Evolutionary conservation across 1,284 basidiomycete species (phyloP).

Genomic region (Stygiomarasmius scandens): DNA sequence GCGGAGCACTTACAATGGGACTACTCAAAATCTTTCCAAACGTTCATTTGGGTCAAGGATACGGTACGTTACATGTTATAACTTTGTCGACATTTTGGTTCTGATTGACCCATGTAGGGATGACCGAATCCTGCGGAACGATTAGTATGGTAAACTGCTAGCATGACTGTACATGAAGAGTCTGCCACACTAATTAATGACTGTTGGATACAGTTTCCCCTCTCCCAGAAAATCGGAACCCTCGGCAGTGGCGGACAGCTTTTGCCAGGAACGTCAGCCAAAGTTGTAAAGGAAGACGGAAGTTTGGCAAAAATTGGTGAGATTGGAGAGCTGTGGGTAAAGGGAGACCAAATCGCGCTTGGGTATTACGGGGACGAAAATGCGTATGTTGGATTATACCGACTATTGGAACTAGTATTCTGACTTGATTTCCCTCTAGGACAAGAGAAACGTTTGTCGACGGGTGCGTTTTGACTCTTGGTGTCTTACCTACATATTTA

Average conservation of each 20-base stretch:
- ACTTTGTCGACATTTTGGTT: neutral
- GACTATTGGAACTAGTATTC: neutral
- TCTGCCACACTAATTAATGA: too few relatives aligned
- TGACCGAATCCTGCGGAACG: conserved; percentile 27
- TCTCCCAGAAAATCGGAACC: conserved; percentile 21
- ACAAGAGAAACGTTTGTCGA: conserved; percentile 13
- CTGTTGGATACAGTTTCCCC: too few relatives aligned
- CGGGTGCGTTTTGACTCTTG: conserved; percentile 8
- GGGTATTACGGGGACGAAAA: conserved; percentile 18
- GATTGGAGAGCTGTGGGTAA: conserved; percentile 18
- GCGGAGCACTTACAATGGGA: conserved; percentile 47
- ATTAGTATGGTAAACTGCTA: conserved; percentile 22
- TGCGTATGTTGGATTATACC: conserved; percentile 8
- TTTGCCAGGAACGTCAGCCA: conserved; percentile 20
- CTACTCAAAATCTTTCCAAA: conserved; percentile 46
- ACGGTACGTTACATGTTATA: conserved; percentile 35
- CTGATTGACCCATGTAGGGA: conserved; percentile 16
- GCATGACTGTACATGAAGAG: too few relatives aligned
- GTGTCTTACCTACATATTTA: neutral
- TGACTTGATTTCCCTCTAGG: neutral
- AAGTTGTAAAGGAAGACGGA: conserved; percentile 23
- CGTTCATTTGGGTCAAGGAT: conserved; percentile 48
- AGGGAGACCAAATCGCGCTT: conserved; percentile 18
- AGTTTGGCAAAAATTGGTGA: conserved; percentile 18
- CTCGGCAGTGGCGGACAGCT: conserved; percentile 24